Percentiles rank a stretch among this genome's conserved stretches.
Evolutionary conservation across 1,284 basidiomycete genomes (phyloP).

Genomic region (Trichosporon sp.): DNA sequence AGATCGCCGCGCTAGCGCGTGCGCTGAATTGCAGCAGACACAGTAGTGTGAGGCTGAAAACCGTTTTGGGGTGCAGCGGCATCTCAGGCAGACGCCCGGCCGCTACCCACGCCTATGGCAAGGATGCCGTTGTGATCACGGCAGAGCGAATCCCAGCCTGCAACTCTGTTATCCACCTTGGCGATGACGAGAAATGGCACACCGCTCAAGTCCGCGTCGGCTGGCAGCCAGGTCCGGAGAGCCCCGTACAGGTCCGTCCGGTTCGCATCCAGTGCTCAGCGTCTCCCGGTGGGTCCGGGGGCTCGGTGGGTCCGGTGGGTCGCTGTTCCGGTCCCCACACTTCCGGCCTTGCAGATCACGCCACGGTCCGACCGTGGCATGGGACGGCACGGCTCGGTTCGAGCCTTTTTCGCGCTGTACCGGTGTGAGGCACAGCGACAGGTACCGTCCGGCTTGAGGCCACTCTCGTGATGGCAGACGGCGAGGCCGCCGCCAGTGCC

Average conservation of each 20-base stretch:
- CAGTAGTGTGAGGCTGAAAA: not conserved
- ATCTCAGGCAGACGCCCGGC: not conserved
- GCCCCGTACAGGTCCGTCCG: not conserved
- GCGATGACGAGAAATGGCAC: not conserved
- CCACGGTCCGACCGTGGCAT: not conserved
- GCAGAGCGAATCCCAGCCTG: not conserved
- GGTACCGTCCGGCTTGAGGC: constrained; percentile 3
- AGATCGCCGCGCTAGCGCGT: not conserved
- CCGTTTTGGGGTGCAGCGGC: not conserved
- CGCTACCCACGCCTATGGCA: not conserved
- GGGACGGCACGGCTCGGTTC: not conserved
- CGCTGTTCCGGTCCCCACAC: not conserved
- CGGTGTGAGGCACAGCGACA: not conserved
- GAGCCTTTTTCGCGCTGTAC: not conserved
- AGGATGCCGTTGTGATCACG: not conserved
- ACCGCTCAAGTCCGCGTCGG: not conserved
- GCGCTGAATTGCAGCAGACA: not conserved
- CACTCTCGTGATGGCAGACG: not conserved
- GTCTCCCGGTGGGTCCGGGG: not conserved
- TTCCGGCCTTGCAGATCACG: not conserved
- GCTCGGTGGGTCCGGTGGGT: not conserved
- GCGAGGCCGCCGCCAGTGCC: not conserved
- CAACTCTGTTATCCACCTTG: constrained; percentile 1
- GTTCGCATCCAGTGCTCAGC: not conserved
- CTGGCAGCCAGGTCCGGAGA: not conserved